These are phyloP conservation scores for Atalantia buxifolia DNA, from an alignment of 345 rosid species.

Conservation along the genomic window DNA sequence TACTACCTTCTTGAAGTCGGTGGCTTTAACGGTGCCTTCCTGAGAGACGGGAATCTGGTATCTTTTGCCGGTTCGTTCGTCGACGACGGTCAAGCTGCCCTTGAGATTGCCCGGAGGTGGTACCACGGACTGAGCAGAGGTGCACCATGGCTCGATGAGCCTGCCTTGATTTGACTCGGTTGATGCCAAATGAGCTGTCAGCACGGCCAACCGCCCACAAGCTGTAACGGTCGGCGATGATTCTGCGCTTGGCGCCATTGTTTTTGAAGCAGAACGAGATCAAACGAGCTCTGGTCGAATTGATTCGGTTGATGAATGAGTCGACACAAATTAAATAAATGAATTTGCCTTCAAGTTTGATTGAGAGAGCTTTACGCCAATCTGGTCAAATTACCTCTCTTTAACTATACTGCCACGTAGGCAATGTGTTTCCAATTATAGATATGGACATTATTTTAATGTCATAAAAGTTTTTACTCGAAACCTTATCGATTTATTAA, in stretches of 20 bases:
- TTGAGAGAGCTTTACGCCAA: neutral
- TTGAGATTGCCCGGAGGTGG: constrained; percentile 49
- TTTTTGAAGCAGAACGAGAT: neutral
- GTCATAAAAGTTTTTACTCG: too few relatives aligned
- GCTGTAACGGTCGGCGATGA: constrained; percentile 23
- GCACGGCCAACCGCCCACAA: constrained; percentile 61
- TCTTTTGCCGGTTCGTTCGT: constrained; percentile 72
- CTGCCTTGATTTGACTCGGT: constrained; percentile 9
- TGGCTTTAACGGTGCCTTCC: constrained; percentile 72
- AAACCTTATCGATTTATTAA: neutral
- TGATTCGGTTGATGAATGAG: neutral
- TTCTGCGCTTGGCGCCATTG: constrained; percentile 24
- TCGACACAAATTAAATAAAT: neutral
- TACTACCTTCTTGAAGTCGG: constrained; percentile 73
- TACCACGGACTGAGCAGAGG: constrained; percentile 37
- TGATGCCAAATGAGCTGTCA: constrained; percentile 54
- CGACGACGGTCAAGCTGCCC: constrained; percentile 58
- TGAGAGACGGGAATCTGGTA: constrained; percentile 57
- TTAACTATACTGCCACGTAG: neutral
- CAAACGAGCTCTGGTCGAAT: neutral
- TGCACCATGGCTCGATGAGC: constrained; percentile 45
- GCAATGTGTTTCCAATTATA: neutral
- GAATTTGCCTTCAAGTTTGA: neutral
- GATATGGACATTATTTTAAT: too few relatives aligned
- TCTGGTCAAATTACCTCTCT: neutral